phyloP scores from a whole-genome alignment of 148 eudicot species.

The Bassia scoparia region DNA sequence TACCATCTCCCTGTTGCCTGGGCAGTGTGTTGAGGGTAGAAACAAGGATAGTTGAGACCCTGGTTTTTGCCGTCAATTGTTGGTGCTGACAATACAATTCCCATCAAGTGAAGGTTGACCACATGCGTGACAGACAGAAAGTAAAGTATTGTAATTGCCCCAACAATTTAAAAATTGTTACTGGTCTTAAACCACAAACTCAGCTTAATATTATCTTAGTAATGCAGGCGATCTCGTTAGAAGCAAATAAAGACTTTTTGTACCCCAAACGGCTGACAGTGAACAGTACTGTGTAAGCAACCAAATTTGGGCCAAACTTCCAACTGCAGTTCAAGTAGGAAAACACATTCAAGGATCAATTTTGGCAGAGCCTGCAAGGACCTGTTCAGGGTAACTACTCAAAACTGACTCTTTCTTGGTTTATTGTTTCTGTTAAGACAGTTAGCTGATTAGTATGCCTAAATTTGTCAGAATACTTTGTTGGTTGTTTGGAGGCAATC shows the following conservation, averaged over 20 bases:
- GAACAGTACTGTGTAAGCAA: not conserved
- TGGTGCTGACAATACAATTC: too few relatives aligned
- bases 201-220: too few relatives aligned
- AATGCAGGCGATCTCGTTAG: not conserved
- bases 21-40: slow-evolving; percentile 7
- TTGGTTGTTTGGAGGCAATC: not conserved
- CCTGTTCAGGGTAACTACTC: not conserved
- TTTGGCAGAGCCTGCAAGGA: not conserved
- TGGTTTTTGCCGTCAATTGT: too few relatives aligned
- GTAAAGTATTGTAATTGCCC: too few relatives aligned
- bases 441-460: too few relatives aligned
- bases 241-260: not conserved
- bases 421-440: too few relatives aligned
- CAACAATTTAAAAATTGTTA: too few relatives aligned
- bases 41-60: not conserved
- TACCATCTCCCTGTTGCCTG: slow-evolving; percentile 2
- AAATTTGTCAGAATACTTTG: not conserved
- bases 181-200: too few relatives aligned
- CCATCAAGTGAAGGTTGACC: too few relatives aligned
- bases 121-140: too few relatives aligned
- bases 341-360: not conserved
- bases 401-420: too few relatives aligned
- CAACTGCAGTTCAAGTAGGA: not conserved
- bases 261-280: not conserved
- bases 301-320: not conserved